phyloP scores from a whole-genome alignment of 805 yeast species.

The Hanseniaspora valbyensis region DNA sequence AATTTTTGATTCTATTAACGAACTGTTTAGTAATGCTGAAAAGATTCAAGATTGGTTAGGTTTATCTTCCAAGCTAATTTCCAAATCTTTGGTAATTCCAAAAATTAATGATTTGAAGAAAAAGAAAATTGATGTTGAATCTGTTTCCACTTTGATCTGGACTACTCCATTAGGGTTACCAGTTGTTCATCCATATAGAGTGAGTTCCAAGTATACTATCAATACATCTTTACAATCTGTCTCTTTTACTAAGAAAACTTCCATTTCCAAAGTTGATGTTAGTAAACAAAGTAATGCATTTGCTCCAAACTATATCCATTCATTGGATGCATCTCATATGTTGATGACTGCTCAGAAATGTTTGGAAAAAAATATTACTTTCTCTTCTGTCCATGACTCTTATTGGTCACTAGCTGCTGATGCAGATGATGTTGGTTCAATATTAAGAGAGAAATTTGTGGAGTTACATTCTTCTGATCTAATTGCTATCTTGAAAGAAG shows the following conservation, averaged over 20 bases:
- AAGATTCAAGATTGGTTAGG: slow-evolving; percentile 94
- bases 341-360: slow-evolving; percentile 74
- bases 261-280: slow-evolving; percentile 68
- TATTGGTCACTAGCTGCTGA: slow-evolving; percentile 96
- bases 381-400: slow-evolving; percentile 95
- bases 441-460: slow-evolving; percentile 70
- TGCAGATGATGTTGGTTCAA: slow-evolving; percentile 56
- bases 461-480: slow-evolving; percentile 63
- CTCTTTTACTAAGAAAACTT: slow-evolving; percentile 79
- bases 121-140: slow-evolving; percentile 25
- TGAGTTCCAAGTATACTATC: slow-evolving; percentile 50
- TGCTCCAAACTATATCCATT: slow-evolving; percentile 92
- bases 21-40: slow-evolving; percentile 85
- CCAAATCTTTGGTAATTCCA: slow-evolving; percentile 65
- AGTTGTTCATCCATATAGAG: slow-evolving; percentile 92
- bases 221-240: slow-evolving; percentile 80
- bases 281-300: slow-evolving; percentile 86
- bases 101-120: slow-evolving; percentile 35
- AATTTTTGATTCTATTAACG: slow-evolving; percentile 75
- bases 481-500: slow-evolving; percentile 57
- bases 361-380: slow-evolving; percentile 49
- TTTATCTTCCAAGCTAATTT: slow-evolving; percentile 67
- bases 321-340: slow-evolving; percentile 96
- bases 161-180: slow-evolving; percentile 93
- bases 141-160: slow-evolving; percentile 86